Evolutionary conservation across 768 basidiomycete species (phyloP), one percentile per base, ranked within the genome.

Genomic region (Rhizopogon salebrosus): DNA sequence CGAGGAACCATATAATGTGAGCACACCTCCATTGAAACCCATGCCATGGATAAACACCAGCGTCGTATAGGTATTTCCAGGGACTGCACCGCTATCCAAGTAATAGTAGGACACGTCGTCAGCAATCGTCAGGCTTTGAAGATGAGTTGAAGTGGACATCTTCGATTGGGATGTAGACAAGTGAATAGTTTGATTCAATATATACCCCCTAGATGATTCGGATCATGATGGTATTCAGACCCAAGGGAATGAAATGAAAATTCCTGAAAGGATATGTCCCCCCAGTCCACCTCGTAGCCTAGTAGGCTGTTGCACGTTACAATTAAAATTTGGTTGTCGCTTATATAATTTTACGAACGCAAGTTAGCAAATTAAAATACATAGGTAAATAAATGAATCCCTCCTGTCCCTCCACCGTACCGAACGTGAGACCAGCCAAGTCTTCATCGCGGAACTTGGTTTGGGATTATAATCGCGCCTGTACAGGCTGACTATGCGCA

Each of bases 391-490:
- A n/a, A 16, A 55, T 24, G 29, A 42, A 43, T 4, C 39, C 24
- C 24, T 53, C 38, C 27, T 55, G 36, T 34, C 38, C 41, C 26
- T n/a, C 51, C 14, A 39, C 51, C 8, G 29, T 36, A 31, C 40
- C 41, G 10, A 36, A 39, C 14, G n/a, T 6, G 14, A 51, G 23
- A 34, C 37, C 27, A 18, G 40, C 40, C 14, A 37, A 22, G 13
- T 55, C 54, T 27, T 6, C 22, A 22, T 60, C 53, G 13, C 34
- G 27, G 37, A 64, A 67, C 23, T 51, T 35, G 18, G 65, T 64
- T 16, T 65, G 16, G 64, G 64, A 1, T 49, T 1, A 16, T 67
- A 67, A 1, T 64, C 66, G 4, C 63, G 66, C 45, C 64, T 55
- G 36, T 67, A 57, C 14, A 65, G 18, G n/a, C 58, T 55, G 45